A percentile compares a stretch with the other conserved stretches of the same genome.
phyloP scores from a whole-genome alignment of 2,329 filamentous ascomycete genomes.

The Calonectria pauciramosa region DNA sequence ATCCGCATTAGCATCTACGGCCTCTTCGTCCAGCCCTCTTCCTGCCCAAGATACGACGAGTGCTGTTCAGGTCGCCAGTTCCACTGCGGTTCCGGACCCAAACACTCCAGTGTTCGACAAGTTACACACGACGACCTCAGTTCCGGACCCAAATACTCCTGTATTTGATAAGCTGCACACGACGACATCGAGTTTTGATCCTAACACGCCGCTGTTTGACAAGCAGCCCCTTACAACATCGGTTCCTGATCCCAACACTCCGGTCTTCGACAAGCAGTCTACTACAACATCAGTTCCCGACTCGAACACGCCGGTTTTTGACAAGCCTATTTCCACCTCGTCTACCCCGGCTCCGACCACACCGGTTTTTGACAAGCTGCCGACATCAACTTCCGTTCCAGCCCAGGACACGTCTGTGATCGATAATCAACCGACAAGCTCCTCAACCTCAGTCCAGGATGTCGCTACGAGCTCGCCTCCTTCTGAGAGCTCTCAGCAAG shows the following conservation, averaged over 20 bases:
- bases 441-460: neutral
- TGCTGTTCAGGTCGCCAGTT: neutral
- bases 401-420: neutral
- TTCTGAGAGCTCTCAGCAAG: neutral
- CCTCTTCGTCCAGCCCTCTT: conserved; percentile 19
- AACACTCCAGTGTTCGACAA: neutral
- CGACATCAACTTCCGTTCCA: neutral
- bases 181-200: neutral
- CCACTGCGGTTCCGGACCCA: neutral
- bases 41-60: neutral
- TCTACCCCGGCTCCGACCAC: neutral
- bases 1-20: conserved; percentile 23
- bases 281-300: neutral
- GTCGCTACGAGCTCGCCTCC: neutral
- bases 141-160: neutral
- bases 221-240: conserved; percentile 2
- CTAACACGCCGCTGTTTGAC: conserved; percentile 12
- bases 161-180: neutral
- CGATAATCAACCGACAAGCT: neutral
- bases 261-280: neutral
- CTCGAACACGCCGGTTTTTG: neutral
- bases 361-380: neutral
- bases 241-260: neutral
- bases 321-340: neutral
- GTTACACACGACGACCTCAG: neutral